Evolutionary conservation across 169 alveolate species (phyloP).

Genomic region (Eimeria maxima): DNA sequence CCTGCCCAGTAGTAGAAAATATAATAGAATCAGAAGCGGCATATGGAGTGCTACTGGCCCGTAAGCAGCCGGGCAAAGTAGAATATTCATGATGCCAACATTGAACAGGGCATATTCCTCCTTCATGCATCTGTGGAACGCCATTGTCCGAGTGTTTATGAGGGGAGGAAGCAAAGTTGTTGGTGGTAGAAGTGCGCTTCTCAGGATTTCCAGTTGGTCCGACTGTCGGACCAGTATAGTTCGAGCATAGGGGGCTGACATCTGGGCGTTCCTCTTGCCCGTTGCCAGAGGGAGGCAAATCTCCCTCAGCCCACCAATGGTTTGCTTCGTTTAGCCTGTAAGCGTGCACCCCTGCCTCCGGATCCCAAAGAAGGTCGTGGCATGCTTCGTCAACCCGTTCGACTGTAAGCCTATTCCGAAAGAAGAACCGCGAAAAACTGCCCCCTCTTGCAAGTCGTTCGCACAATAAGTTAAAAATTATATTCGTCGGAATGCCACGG

Average conservation of each 20-base stretch:
- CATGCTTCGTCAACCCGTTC: constrained; percentile 61
- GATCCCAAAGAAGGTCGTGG: constrained; percentile 43
- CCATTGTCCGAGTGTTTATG: neutral
- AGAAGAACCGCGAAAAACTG: constrained; percentile 10
- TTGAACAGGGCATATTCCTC: neutral
- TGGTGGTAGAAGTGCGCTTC: neutral
- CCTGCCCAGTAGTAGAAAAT: neutral
- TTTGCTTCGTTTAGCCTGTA: constrained; percentile 37
- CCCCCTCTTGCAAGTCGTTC: neutral
- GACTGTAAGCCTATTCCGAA: constrained; percentile 16
- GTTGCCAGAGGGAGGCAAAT: neutral
- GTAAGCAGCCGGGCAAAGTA: neutral
- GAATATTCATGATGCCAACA: neutral
- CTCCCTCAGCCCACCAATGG: constrained; percentile 61
- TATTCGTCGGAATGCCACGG: constrained; percentile 45
- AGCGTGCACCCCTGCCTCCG: constrained; percentile 45
- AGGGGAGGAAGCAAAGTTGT: neutral
- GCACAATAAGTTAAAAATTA: constrained; percentile 16
- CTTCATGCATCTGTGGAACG: neutral
- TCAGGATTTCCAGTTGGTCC: neutral
- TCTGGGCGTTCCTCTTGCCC: neutral
- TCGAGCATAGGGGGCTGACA: neutral
- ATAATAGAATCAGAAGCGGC: neutral
- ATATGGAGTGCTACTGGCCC: neutral
- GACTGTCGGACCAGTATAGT: neutral